Base-by-base conservation (phyloP, 352 stramenopile species). In the Thalassiosira exigua region DNA sequence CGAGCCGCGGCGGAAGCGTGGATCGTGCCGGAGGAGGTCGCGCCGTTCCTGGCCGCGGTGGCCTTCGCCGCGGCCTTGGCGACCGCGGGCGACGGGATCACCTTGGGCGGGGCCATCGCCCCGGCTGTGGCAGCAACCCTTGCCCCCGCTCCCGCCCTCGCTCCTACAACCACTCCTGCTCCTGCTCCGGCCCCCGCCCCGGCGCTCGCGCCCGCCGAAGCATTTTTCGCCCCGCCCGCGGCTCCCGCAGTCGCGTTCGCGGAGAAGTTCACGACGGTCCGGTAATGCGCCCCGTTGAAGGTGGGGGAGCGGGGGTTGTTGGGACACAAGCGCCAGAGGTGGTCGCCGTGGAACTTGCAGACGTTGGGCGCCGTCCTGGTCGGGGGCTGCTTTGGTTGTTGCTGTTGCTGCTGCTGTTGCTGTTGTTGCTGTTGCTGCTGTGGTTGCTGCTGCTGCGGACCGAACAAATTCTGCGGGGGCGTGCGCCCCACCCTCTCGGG, bases 221-320 rank as follows among this genome's bases (percentile, higher is more conserved):
- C n/a, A n/a, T n/a, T 44, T 7, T 44, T 44, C 7, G 36, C 36
- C 36, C 7, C 36, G 7, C 7, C 36, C 7, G 14, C 36, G 7
- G 36, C 36, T 14, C 36, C 36, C 36, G 7, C 7, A 44, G 36
- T 44, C 36, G 14, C 36, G 36, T 14, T 44, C 7, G 36, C 7
- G 7, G 36, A 44, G 14, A 44, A 44, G 36, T 44, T 44, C 36
- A 44, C 14, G n/a, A n/a, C 50, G 4, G 53, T 62, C 53, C 27
- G 39, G 53, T 44, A n/a, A 44, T 62, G 53, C 22, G 44, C 44
- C 1, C 12, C 4, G 29, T 62, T 62, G 29, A 14, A 62, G 44
- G 39, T 62, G 0, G 33, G 17, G 0, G 53, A 62, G 21, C 24
- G 53, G 2, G 24, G 26, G 2, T 62, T 62, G 27, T 62, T 62